These are phyloP conservation scores for Rhizomucor miehei DNA, from an alignment of 371 early-diverging fungal genomes.

Conservation along the genomic window DNA sequence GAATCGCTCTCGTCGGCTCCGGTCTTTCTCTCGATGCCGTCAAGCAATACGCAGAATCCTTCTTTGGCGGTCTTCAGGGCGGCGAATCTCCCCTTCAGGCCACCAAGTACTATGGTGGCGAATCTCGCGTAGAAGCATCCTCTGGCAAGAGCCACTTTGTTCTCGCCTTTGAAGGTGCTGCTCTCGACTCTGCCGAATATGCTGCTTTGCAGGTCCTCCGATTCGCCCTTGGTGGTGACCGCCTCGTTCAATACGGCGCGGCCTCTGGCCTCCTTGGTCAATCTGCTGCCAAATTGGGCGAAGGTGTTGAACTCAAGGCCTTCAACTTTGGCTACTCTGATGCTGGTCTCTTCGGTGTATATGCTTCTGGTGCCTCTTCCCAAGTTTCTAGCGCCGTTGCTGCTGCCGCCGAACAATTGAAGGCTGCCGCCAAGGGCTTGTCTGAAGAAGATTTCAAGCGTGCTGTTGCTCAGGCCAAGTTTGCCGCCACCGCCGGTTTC, in stretches of 20 bases:
- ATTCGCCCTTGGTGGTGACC: constrained; percentile 77
- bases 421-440: constrained; percentile 56
- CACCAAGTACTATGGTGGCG: constrained; percentile 83
- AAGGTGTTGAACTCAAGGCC: constrained; percentile 62
- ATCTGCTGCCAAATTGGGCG: constrained; percentile 56
- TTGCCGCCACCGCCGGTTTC: constrained; percentile 66
- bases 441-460: constrained; percentile 69
- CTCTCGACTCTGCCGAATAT: constrained; percentile 64
- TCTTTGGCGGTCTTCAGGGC: constrained; percentile 40
- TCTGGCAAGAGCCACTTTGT: constrained; percentile 59
- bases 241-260: constrained; percentile 71
- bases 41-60: constrained; percentile 55
- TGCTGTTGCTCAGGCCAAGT: constrained; percentile 85
- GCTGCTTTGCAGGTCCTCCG: constrained; percentile 78
- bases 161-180: constrained; percentile 79
- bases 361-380: constrained; percentile 62
- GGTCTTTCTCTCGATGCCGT: constrained; percentile 79
- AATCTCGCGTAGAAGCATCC: constrained; percentile 69
- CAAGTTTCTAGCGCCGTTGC: constrained; percentile 60
- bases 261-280: constrained; percentile 72
- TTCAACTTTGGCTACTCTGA: constrained; percentile 91
- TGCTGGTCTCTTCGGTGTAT: constrained; percentile 90
- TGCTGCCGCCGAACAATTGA: constrained; percentile 70
- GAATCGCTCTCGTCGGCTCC: constrained; percentile 83
- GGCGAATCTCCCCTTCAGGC: constrained; percentile 45